Evolutionary conservation across 768 basidiomycete species (phyloP).

Genomic region (Dendrothele bispora): DNA sequence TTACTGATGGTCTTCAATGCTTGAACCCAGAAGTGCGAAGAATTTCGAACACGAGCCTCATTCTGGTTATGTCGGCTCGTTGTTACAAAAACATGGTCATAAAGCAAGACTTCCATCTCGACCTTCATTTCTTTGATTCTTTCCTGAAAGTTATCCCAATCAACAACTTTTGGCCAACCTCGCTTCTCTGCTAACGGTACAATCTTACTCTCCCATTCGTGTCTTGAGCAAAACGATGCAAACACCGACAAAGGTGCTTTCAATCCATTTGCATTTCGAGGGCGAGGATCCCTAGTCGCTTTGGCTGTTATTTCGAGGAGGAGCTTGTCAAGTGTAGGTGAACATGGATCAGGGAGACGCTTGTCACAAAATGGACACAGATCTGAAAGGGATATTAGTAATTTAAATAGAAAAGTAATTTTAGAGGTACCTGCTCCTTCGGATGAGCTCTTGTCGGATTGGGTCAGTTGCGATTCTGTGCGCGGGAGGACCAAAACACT

Average conservation of each 20-base stretch:
- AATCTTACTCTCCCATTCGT: constrained; percentile 72
- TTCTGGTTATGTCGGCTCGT: too few relatives aligned
- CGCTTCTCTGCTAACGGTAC: constrained; percentile 68
- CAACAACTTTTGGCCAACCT: constrained; percentile 77
- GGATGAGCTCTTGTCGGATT: too few relatives aligned
- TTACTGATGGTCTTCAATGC: too few relatives aligned
- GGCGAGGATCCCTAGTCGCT: constrained; percentile 63
- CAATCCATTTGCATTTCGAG: constrained; percentile 64
- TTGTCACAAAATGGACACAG: constrained; percentile 85
- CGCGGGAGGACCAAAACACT: too few relatives aligned
- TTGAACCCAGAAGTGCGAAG: constrained; percentile 63
- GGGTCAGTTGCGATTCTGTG: too few relatives aligned
- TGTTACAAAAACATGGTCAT: too few relatives aligned
- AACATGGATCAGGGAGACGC: constrained; percentile 60
- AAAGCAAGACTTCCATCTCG: constrained; percentile 49
- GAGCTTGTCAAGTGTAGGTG: constrained; percentile 54
- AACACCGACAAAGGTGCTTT: constrained; percentile 57
- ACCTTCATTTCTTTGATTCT: constrained; percentile 54
- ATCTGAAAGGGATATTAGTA: too few relatives aligned
- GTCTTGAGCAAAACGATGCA: constrained; percentile 71
- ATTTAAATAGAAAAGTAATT: too few relatives aligned
- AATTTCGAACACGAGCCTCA: constrained; percentile 10
- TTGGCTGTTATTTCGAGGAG: constrained; percentile 50
- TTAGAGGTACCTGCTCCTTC: too few relatives aligned
- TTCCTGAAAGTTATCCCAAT: constrained; percentile 55